Evolutionary conservation across 73 alveolate genomes (phyloP).

Genomic region (Paramecium biaurelia): DNA sequence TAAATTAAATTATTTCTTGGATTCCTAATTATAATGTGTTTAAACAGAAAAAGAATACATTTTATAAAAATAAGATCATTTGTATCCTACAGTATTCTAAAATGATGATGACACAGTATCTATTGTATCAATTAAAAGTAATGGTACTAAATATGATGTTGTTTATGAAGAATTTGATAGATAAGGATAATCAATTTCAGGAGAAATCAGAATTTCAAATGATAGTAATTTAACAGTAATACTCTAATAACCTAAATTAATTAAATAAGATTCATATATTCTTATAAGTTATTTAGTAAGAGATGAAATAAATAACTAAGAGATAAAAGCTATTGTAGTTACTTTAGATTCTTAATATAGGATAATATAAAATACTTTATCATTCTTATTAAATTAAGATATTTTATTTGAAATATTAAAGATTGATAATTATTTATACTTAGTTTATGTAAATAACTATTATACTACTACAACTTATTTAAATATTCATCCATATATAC

Average conservation of each 20-base stretch:
- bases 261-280: not conserved
- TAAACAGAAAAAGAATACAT: not conserved
- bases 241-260: not conserved
- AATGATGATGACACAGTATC: not conserved
- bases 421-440: not conserved
- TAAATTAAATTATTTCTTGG: not conserved
- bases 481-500: not conserved
- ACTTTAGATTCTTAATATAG: not conserved
- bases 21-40: not conserved
- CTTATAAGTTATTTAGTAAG: not conserved
- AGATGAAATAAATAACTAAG: not conserved
- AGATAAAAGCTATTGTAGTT: not conserved
- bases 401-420: not conserved
- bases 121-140: not conserved
- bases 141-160: not conserved
- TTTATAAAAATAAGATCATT: not conserved
- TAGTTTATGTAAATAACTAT: not conserved
- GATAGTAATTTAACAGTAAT: not conserved
- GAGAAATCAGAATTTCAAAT: not conserved
- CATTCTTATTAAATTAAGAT: not conserved
- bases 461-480: not conserved
- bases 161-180: not conserved
- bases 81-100: not conserved
- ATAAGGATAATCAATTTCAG: not conserved
- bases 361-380: not conserved